Base-by-base conservation (phyloP, 148 eudicot species). In the Polygonum aviculare region DNA sequence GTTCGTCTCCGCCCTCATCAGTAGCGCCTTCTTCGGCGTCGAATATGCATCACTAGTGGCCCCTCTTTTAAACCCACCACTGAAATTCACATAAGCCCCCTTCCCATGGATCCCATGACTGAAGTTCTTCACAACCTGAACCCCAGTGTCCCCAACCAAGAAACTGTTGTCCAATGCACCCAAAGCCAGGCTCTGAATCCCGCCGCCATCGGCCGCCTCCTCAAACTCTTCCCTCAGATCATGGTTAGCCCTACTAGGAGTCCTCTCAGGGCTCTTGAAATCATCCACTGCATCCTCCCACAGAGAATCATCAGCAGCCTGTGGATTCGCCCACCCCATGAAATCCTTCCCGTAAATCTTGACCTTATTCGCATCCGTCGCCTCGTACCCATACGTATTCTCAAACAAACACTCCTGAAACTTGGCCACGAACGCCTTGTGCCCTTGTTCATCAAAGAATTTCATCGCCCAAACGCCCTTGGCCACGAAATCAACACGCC, bases 81-180 rank as follows among this genome's bases (percentile, higher is more conserved):
- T 93, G 77, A 89, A 95, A 80, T 91, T 95, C 4, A 95, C 98
- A 78, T 84, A 88, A 35, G 91, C 97, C 0, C 99, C 98, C 73
- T 95, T 95, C 26, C 99, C 99, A 76, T 95, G 99, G 48, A 95
- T 89, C 16, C 99, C 99, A 77, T 95, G 99, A 31, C 88, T 93
- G 54, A 93, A 95, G 72, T 95, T 95, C 90, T 91, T 95, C 19
- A 95, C 99, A 51, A 95, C 99, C 78, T 95, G 99, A 76, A 95
- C 92, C 26, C 98, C 93, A 19, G 83, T 82, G 75, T 85, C 86
- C 77, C 86, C 85, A 40, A 95, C 98, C 63, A 93, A 82, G 75
- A 95, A 95, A 85, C 99, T 95, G 71, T 95, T 95, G 79, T 95
- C 99, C 77, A 95, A 74, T 0, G 99, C 99, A 70, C 99, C 99